Percentiles rank a stretch among this genome's conserved stretches.
Conservation (phyloP, 768 basidiomycete species). For the Stropharia rugosoannulata region DNA sequence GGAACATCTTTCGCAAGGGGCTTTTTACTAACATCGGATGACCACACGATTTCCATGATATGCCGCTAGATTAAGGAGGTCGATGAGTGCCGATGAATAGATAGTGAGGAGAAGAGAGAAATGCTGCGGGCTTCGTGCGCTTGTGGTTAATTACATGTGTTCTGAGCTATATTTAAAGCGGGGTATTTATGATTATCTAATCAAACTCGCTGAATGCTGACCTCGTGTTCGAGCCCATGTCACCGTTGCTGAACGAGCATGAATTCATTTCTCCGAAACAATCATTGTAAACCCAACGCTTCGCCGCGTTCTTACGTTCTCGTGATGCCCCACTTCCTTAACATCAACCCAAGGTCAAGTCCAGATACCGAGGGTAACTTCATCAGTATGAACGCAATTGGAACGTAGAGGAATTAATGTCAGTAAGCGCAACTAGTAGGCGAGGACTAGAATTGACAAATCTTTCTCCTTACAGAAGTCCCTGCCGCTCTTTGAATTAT, state of each 20-base stretch:
- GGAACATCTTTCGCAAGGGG: neutral
- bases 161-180: slow-evolving; percentile 1
- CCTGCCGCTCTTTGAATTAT: neutral
- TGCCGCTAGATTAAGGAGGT: slow-evolving; percentile 1
- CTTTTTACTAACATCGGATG: slow-evolving; percentile 33
- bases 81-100: slow-evolving; percentile 6
- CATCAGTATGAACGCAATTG: too few relatives aligned
- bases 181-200: slow-evolving; percentile 16
- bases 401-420: too few relatives aligned
- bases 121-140: slow-evolving; percentile 16
- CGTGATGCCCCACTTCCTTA: too few relatives aligned
- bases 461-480: neutral
- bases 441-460: neutral
- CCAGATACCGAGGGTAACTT: too few relatives aligned
- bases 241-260: too few relatives aligned
- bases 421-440: too few relatives aligned
- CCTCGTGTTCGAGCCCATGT: neutral
- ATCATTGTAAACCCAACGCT: too few relatives aligned
- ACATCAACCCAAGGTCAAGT: too few relatives aligned
- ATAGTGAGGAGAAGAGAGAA: slow-evolving; percentile 10
- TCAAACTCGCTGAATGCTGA: slow-evolving; percentile 20
- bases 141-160: slow-evolving; percentile 6
- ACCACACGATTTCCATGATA: slow-evolving; percentile 55
- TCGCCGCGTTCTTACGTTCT: too few relatives aligned
- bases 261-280: too few relatives aligned